Evolutionary conservation across 352 stramenopile species (phyloP).

Genomic region (Globisporangium nagaii): DNA sequence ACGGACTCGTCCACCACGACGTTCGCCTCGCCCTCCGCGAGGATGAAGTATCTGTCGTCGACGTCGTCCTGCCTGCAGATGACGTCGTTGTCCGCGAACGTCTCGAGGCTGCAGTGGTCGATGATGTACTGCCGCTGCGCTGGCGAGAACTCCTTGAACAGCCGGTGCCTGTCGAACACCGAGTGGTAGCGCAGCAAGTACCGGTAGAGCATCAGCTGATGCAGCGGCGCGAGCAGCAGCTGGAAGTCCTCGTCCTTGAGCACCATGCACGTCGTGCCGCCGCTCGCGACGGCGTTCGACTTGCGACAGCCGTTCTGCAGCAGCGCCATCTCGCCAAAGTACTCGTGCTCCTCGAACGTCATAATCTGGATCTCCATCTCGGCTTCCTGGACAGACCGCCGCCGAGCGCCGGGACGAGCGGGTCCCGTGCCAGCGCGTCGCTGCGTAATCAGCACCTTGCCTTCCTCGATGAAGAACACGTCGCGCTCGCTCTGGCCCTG

Average conservation of each 20-base stretch:
- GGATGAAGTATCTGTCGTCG: conserved; percentile 62
- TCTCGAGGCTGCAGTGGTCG: conserved; percentile 37
- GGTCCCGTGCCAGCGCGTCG: conserved; percentile 12
- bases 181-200: conserved; percentile 42
- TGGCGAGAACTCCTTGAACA: conserved; percentile 50
- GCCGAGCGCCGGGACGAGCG: conserved; percentile 13
- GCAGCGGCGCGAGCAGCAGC: conserved; percentile 38
- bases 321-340: conserved; percentile 65
- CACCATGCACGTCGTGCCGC: conserved; percentile 42
- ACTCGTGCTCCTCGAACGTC: conserved; percentile 44
- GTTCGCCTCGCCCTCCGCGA: conserved; percentile 54
- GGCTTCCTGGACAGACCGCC: conserved; percentile 35
- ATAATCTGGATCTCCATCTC: conserved; percentile 55
- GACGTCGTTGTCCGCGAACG: conserved; percentile 32
- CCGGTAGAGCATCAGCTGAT: conserved; percentile 55
- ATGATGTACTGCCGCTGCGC: conserved; percentile 40
- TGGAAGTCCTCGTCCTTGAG: conserved; percentile 34
- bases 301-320: conserved; percentile 26
- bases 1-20: conserved; percentile 46
- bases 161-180: conserved; percentile 53
- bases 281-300: conserved; percentile 47
- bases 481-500: conserved; percentile 55
- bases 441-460: conserved; percentile 65
- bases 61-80: conserved; percentile 58
- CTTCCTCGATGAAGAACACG: conserved; percentile 68